Conservation (phyloP, 768 basidiomycete species). For the Steccherinum ochraceum region DNA sequence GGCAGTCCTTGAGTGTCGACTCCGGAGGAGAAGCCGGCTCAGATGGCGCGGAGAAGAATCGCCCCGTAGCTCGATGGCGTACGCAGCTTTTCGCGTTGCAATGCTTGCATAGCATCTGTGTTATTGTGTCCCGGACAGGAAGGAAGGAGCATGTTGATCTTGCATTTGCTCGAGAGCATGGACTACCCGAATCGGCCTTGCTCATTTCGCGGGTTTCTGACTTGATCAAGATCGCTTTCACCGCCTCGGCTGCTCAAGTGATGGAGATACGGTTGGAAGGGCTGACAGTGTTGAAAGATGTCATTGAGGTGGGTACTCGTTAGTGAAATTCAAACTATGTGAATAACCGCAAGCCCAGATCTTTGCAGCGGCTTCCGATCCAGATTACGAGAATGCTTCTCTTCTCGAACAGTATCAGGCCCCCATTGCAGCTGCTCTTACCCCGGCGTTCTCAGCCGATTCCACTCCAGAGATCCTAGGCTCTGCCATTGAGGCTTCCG, state of each 20-base stretch:
- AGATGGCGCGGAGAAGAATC: constrained; percentile 25
- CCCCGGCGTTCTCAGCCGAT: constrained; percentile 93
- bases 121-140: constrained; percentile 64
- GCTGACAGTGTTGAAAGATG: constrained; percentile 80
- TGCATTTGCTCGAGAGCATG: constrained; percentile 54
- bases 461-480: constrained; percentile 94
- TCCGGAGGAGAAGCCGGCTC: constrained; percentile 33
- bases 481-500: constrained; percentile 88
- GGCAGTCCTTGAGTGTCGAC: constrained; percentile 77
- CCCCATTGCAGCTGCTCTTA: constrained; percentile 94
- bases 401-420: constrained; percentile 97
- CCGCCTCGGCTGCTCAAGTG: constrained; percentile 93
- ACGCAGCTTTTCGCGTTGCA: constrained; percentile 93
- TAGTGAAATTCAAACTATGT: background rate
- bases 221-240: constrained; percentile 96
- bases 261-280: constrained; percentile 93
- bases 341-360: constrained; percentile 57
- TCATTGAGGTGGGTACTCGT: constrained; percentile 67
- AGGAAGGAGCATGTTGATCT: constrained; percentile 82
- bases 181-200: constrained; percentile 52
- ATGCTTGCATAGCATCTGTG: constrained; percentile 87
- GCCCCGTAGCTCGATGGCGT: constrained; percentile 81
- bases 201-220: constrained; percentile 85
- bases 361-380: constrained; percentile 83
- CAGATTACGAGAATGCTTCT: constrained; percentile 85